Evolutionary conservation across 176 grass and related monocot genomes (phyloP), one percentile per base, ranked within the genome.

Genomic region (Areca catechu): DNA sequence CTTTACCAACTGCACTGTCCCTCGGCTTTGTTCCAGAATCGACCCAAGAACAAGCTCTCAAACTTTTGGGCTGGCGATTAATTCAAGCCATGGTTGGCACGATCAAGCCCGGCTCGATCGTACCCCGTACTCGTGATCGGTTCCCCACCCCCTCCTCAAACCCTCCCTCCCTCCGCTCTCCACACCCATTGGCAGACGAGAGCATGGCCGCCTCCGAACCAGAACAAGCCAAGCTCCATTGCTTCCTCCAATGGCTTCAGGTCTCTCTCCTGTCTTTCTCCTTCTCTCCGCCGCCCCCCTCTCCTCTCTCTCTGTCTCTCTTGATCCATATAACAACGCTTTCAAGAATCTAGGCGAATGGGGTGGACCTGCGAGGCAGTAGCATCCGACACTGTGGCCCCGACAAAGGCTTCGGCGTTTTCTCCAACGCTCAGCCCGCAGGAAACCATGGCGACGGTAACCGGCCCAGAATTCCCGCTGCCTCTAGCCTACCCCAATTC

Each of bases 231-330:
- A 97, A 91, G 72, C 86, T 91, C 18, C 50, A 75, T 18, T 67
- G 58, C 75, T 97, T 97, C 74, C 80, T 88, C 62, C 83, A 88
- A 77, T 97, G 86, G 92, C 72, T 97, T 19, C 83, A 91, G 75
- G 92, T 97, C 9, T 17, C 17, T 20, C 52, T 52, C 22, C 16
- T 19, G 47, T 49, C 24, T 28, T 53, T 51, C 43, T n/a, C 29
- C 68, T 24, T 30, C 18, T 30, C 28, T n/a, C n/a, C n/a, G n/a
- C n/a, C n/a, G n/a, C 34, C 0, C 10, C 9, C 0, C 34, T 43
- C 34, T 43, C 34, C 9, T 2, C 15, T 53, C 5, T 7, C 16
- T 71, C 23, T 18, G 2, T 49, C 30, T 27, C 3, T 29, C 61
- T 20, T 43, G n/a, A 48, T 71, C 61, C n/a, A 54, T 54, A 71